Evolutionary conservation across 2,329 filamentous ascomycete species (phyloP).

Genomic region (Emergomyces pasteurianus): DNA sequence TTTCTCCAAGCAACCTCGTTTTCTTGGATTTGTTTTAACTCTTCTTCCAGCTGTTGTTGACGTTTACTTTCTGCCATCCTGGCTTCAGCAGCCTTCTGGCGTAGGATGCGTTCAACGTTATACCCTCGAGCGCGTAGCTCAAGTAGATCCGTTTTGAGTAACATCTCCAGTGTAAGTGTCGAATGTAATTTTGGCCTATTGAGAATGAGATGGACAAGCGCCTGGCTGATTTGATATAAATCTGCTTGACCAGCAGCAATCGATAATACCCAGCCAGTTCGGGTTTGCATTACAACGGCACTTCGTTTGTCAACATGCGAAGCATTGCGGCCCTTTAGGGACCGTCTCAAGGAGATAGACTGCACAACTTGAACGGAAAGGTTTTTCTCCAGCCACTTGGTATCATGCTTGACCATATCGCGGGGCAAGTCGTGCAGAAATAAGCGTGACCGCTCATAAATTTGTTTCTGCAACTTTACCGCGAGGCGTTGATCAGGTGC

Average conservation of each 20-base stretch:
- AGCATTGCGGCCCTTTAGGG: conserved; percentile 58
- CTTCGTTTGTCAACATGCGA: conserved; percentile 63
- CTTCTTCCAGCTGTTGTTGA: conserved; percentile 57
- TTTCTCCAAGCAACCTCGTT: conserved; percentile 41
- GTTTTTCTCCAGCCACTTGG: conserved; percentile 82
- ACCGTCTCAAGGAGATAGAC: conserved; percentile 63
- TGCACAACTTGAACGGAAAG: conserved; percentile 66
- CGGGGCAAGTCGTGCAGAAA: conserved; percentile 76
- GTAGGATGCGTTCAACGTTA: conserved; percentile 89
- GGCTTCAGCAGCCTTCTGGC: conserved; percentile 76
- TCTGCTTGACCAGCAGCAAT: conserved; percentile 63
- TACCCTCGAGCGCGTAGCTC: conserved; percentile 79
- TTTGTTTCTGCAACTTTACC: conserved; percentile 60
- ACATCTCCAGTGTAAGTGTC: conserved; percentile 79
- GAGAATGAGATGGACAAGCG: conserved; percentile 69
- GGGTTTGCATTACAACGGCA: conserved; percentile 52
- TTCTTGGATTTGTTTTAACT: conserved; percentile 56
- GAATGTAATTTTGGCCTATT: conserved; percentile 77
- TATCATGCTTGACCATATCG: conserved; percentile 73
- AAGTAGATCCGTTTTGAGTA: conserved; percentile 72
- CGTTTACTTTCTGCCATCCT: conserved; percentile 75
- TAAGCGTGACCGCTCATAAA: conserved; percentile 76
- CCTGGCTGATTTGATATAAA: conserved; percentile 84
- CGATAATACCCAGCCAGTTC: conserved; percentile 56
- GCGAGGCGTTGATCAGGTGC: conserved; percentile 58